These are phyloP conservation scores for Luvunga scandens DNA, from an alignment of 345 rosid species.

Conservation along the genomic window DNA sequence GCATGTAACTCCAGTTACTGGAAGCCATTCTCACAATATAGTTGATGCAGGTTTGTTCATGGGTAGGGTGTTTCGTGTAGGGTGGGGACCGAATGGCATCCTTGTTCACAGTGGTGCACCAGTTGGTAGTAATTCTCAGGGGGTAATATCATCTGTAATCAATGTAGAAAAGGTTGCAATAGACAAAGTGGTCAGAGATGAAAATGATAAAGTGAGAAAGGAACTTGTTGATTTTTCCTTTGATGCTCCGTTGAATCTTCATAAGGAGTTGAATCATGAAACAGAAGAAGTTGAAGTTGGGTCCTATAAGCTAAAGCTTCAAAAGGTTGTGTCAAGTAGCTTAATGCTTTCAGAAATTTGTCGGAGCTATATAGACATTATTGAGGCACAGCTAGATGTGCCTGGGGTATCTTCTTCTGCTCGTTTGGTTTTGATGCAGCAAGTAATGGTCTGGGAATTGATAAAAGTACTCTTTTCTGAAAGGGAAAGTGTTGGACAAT, in stretches of 20 bases:
- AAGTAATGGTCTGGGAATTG: constrained; percentile 96
- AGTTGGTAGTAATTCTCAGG: constrained; percentile 45
- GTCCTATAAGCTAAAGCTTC: constrained; percentile 66
- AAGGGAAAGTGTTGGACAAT: constrained; percentile 53
- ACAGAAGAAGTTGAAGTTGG: constrained; percentile 63
- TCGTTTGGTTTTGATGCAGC: constrained; percentile 77
- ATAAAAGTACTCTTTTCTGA: constrained; percentile 88
- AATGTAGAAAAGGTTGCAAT: constrained; percentile 77
- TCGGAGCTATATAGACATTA: constrained; percentile 70
- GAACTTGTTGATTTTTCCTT: constrained; percentile 73
- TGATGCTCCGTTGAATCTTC: constrained; percentile 76
- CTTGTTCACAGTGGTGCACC: constrained; percentile 82
- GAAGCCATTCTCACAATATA: constrained; percentile 65
- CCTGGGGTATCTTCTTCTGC: constrained; percentile 64
- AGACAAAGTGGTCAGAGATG: constrained; percentile 78
- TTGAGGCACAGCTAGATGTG: constrained; percentile 79
- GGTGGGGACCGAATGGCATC: constrained; percentile 97
- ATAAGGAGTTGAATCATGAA: constrained; percentile 57
- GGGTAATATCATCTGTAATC: constrained; percentile 68
- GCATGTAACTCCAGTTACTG: constrained; percentile 61
- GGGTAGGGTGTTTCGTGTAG: constrained; percentile 97
- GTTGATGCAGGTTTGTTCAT: constrained; percentile 95
- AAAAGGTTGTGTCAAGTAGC: constrained; percentile 56
- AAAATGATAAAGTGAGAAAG: constrained; percentile 56
- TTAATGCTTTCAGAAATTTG: constrained; percentile 71